Conservation (phyloP, 140 eudicot species). For the Bidens hawaiensis region DNA sequence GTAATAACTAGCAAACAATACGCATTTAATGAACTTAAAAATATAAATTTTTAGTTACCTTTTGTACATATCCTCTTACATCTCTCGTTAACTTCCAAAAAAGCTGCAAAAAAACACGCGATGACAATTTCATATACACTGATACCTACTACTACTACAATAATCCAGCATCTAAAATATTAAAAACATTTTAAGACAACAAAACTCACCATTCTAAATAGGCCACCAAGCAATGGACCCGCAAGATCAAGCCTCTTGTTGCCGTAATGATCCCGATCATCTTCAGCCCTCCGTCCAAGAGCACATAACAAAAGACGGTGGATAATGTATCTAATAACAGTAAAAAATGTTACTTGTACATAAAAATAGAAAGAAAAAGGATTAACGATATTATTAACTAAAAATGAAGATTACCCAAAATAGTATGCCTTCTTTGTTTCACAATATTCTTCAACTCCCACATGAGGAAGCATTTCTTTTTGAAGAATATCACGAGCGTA, state of each 20-base stretch:
- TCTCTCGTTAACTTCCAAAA: constrained; percentile 49
- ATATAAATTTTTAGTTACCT: background rate
- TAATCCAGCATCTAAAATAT: too few species aligned
- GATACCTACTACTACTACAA: background rate
- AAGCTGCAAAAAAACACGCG: constrained; percentile 41
- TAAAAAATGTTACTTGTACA: background rate
- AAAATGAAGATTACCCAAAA: constrained; percentile 51
- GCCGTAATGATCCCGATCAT: constrained; percentile 97
- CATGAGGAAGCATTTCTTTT: constrained; percentile 18
- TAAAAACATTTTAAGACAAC: background rate
- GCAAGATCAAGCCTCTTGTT: constrained; percentile 97
- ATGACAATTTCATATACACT: constrained; percentile 16
- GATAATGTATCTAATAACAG: constrained; percentile 55
- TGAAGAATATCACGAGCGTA: constrained; percentile 7
- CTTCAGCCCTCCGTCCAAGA: constrained; percentile 86
- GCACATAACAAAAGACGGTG: constrained; percentile 90
- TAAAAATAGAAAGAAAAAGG: too few species aligned
- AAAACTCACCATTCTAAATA: too few species aligned
- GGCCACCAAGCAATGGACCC: constrained; percentile 64
- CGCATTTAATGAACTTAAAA: background rate
- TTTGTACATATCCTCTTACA: background rate
- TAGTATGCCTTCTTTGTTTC: constrained; percentile 96
- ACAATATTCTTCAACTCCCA: constrained; percentile 58
- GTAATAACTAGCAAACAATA: background rate
- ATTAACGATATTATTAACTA: background rate